Evolutionary conservation across 2,329 filamentous ascomycete genomes (phyloP), one percentile per base, ranked within the genome.

Genomic region (Beauveria scarabaeidicola): DNA sequence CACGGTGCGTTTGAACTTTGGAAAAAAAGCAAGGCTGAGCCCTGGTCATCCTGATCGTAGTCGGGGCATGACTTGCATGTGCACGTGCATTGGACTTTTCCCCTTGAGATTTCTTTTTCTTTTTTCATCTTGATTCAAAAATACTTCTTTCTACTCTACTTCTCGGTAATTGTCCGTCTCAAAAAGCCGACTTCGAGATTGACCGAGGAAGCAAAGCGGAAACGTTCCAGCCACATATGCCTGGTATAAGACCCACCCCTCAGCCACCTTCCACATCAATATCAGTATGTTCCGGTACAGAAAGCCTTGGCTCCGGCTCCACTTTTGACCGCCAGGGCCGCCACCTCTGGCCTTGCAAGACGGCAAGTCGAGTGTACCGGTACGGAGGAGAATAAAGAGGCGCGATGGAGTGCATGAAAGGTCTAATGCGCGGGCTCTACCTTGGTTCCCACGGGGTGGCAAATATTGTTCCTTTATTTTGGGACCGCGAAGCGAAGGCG

Each of bases 251-350:
- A 38, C 15, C 2, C 27, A 29, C 36, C 7, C 23, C 15, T 43
- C 36, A 43, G 51, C 51, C 51, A 43, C 32, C 32, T 36, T 36
- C 2, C 11, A 36, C 32, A 36, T 36, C 11, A 36, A 13, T 27
- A 23, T 4, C 23, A 17, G 36, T 19, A 19, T 9, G 7, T 17
- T 9, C 47, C 57, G 57, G 48, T 41, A 59, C 48, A 27, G 40
- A 59, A 40, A 15, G 48, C 41, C 17, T 19, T 59, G 48, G 23
- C 41, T 47, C 27, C 58, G 51, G 51, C 51, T 51, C 58, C 58
- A 54, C 58, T 59, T 36, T 59, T 48, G 58, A 32, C 58, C 58
- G 51, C 48, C 38, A 19, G 17, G 19, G 50, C 47, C 54, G 15
- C 47, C 44, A 38, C n/a, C 36, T 43, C 15, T 44, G 23, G 27